These are phyloP conservation scores for Fusarium sarcochroum DNA, from an alignment of 2,329 filamentous ascomycete species.

Conservation along the genomic window DNA sequence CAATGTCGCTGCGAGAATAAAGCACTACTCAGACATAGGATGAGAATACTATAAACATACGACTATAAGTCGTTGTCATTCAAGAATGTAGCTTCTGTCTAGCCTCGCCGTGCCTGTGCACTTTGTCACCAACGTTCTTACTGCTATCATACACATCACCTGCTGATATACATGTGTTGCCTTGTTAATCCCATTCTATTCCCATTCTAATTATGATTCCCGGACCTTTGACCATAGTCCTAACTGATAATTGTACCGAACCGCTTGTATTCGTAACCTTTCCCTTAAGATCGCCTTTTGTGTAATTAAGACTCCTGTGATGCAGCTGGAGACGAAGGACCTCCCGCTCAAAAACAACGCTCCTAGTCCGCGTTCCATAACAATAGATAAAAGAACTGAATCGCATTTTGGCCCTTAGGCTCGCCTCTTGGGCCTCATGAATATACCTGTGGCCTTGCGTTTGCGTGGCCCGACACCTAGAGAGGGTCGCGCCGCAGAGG, in stretches of 20 bases:
- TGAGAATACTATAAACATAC: conserved; percentile 23
- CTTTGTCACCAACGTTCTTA: neutral
- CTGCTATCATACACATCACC: neutral
- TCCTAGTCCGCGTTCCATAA: neutral
- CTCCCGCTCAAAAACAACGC: conserved; percentile 4
- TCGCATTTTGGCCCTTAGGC: neutral
- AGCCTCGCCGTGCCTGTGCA: conserved; percentile 2
- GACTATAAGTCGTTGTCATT: conserved; percentile 21
- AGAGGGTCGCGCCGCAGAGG: conserved; percentile 18
- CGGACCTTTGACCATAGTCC: neutral
- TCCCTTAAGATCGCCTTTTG: neutral
- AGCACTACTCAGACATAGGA: conserved; percentile 10
- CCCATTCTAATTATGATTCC: conserved; percentile 7
- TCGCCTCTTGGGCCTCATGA: conserved; percentile 63
- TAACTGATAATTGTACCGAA: neutral
- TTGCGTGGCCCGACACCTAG: conserved; percentile 51
- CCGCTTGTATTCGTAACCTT: conserved; percentile 8
- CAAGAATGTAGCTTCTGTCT: conserved; percentile 20
- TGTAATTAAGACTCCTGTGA: conserved; percentile 10
- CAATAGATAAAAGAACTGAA: neutral
- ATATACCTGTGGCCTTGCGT: conserved; percentile 64
- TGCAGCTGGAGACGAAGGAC: neutral
- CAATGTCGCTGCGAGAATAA: conserved; percentile 2
- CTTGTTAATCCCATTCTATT: conserved; percentile 8
- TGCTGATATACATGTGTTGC: neutral